These are phyloP conservation scores for Grifola frondosa DNA, from an alignment of 1,284 basidiomycete species.

Conservation along the genomic window DNA sequence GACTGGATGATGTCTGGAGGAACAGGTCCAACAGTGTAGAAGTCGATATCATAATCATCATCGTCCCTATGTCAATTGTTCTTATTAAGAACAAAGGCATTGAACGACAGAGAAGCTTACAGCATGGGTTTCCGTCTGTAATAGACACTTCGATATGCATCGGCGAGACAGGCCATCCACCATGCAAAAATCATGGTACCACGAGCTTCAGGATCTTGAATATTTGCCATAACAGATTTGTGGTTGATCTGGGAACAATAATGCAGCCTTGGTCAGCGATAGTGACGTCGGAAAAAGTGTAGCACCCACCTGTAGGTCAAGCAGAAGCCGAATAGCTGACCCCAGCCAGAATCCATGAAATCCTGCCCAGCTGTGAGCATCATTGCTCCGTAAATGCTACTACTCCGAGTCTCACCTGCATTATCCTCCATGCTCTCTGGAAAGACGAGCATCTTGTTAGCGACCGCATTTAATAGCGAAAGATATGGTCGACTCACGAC, in stretches of 20 bases:
- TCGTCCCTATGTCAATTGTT: slow-evolving; percentile 43
- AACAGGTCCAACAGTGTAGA: slow-evolving; percentile 70
- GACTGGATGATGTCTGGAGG: slow-evolving; percentile 48
- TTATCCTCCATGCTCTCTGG: slow-evolving; percentile 69
- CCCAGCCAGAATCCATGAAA: slow-evolving; percentile 82
- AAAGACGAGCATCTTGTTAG: slow-evolving; percentile 10
- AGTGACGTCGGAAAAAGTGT: not conserved
- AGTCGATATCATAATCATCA: slow-evolving; percentile 73
- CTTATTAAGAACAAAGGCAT: slow-evolving; percentile 2
- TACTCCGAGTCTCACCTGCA: slow-evolving; percentile 50
- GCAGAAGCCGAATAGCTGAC: slow-evolving; percentile 71
- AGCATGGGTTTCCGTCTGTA: slow-evolving; percentile 60
- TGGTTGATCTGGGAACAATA: slow-evolving; percentile 64
- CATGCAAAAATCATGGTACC: slow-evolving; percentile 86
- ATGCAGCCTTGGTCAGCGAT: slow-evolving; percentile 11
- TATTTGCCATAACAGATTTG: slow-evolving; percentile 68
- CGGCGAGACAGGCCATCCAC: slow-evolving; percentile 66
- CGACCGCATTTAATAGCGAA: not conserved
- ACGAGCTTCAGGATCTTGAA: slow-evolving; percentile 67
- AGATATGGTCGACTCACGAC: slow-evolving; percentile 54
- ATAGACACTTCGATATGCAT: slow-evolving; percentile 59
- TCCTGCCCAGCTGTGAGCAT: too few species aligned
- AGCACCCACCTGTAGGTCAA: slow-evolving; percentile 65
- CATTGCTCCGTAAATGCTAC: too few species aligned
- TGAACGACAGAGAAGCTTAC: slow-evolving; percentile 45